These are phyloP conservation scores for Heterobasidion irregulare DNA, from an alignment of 1,284 basidiomycete species.

Conservation along the genomic window DNA sequence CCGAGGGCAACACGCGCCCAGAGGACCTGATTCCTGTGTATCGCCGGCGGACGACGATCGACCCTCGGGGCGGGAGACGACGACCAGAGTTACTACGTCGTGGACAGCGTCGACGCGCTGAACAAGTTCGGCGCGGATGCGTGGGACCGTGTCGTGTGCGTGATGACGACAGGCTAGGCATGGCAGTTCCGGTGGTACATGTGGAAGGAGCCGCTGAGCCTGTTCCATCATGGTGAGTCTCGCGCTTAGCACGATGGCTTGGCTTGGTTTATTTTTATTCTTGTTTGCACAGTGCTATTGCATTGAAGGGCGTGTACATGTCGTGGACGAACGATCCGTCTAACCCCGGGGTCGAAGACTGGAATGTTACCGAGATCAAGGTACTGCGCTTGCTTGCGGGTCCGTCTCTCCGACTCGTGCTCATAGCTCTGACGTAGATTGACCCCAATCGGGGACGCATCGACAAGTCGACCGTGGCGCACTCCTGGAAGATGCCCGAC, in stretches of 20 bases:
- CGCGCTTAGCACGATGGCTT: too few species aligned
- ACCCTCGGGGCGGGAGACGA: conserved; percentile 39
- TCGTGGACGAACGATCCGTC: conserved; percentile 89
- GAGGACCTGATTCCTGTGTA: conserved; percentile 84
- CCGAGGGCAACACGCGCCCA: conserved; percentile 67
- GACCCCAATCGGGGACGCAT: conserved; percentile 86
- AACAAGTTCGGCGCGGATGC: conserved; percentile 86
- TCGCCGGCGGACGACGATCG: conserved; percentile 62
- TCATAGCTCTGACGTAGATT: conserved; percentile 42
- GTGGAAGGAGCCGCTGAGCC: conserved; percentile 85
- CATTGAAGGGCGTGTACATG: conserved; percentile 91
- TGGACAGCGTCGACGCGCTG: conserved; percentile 90
- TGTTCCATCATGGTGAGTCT: conserved; percentile 88
- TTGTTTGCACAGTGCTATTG: too few species aligned
- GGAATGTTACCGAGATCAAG: conserved; percentile 94
- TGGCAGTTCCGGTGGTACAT: conserved; percentile 98
- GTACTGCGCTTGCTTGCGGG: conserved; percentile 29
- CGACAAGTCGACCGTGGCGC: conserved; percentile 92
- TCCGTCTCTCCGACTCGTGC: background rate
- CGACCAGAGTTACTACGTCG: conserved; percentile 56
- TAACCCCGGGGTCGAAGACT: conserved; percentile 85
- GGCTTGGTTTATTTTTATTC: too few species aligned
- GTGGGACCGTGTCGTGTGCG: conserved; percentile 94
- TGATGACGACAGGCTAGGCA: conserved; percentile 94
- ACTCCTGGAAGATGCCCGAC: conserved; percentile 92